Evolutionary conservation across 23 red algal genomes (phyloP), one percentile per base, ranked within the genome.

Genomic region (Gracilariopsis chorda): DNA sequence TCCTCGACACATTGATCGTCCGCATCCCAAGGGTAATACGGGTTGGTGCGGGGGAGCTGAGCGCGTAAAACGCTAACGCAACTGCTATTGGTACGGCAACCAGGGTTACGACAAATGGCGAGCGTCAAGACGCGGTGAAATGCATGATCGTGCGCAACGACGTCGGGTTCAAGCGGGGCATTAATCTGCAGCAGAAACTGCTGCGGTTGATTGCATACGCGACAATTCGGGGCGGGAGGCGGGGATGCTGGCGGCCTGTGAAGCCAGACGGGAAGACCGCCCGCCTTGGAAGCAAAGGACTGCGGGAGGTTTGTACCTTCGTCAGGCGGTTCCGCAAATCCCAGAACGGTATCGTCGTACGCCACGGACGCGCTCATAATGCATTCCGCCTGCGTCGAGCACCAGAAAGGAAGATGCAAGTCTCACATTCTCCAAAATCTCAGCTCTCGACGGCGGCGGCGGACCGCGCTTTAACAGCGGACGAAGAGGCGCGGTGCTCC

Each of bases 121-220:
- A 93, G 33, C 28, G 83, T 84, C 34, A 93, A 39, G 63, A 93
- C 80, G 30, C 90, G 90, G 20, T 93, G 90, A 43, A 93, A 93
- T n/a, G 78, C 90, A 21, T 77, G 43, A 21, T 77, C 65, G 42
- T 93, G 81, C 1, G 29, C 85, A 2, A 89, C 85, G n/a, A 41
- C 41, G 2, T 47, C 49, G 48, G 5, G 17, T 24, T 84, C 90
- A 19, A 84, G n/a, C 25, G 90, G 90, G 33, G 90, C 90, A 41
- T 93, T 86, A 17, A 93, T 64, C 74, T 93, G 90, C 46, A 56
- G 25, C 24, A 93, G 27, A 33, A 93, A 93, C 7, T 48, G 61
- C 68, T 86, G 79, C 56, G 44, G 30, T 37, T 49, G 79, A 9
- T n/a, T 11, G 30, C 90, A 93, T 3, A 51, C 19, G 3, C 2